Evolutionary conservation across 179 eudicot genomes (phyloP).

Genomic region (Actinidia chinensis): DNA sequence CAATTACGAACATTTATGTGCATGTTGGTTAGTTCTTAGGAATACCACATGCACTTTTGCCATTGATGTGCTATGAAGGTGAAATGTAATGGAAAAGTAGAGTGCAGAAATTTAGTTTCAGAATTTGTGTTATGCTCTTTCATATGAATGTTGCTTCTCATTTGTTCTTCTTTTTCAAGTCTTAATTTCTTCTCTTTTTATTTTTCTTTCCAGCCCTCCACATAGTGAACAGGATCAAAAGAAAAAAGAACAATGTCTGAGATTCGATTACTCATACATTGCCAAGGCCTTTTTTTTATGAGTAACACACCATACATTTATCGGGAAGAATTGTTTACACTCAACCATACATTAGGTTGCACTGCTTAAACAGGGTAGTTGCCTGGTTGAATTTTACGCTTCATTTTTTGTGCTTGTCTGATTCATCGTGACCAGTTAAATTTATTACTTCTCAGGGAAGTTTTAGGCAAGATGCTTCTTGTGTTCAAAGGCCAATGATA

Average conservation of each 20-base stretch:
- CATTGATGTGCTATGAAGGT: no score
- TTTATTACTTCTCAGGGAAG: constrained; percentile 17
- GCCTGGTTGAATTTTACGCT: no score
- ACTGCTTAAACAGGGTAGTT: background rate
- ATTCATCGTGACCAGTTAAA: constrained; percentile 1
- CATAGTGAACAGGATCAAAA: background rate
- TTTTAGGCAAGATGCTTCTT: constrained; percentile 11
- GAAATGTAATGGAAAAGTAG: no score
- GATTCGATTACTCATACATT: background rate
- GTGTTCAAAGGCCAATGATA: constrained; percentile 14
- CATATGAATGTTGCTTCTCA: no score
- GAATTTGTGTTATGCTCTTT: no score
- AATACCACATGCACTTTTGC: no score
- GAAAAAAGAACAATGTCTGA: background rate
- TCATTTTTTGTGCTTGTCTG: background rate
- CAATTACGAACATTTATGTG: background rate
- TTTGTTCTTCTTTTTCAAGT: no score
- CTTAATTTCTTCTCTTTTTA: background rate
- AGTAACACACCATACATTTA: background rate
- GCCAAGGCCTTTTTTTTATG: background rate
- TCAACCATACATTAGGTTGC: background rate
- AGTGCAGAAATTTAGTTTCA: no score
- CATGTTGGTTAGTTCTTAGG: background rate
- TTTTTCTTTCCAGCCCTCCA: constrained; percentile 1
- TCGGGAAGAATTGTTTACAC: background rate